Base-by-base conservation (phyloP, 1,284 basidiomycete genomes). In the Ustilago trichophora region DNA sequence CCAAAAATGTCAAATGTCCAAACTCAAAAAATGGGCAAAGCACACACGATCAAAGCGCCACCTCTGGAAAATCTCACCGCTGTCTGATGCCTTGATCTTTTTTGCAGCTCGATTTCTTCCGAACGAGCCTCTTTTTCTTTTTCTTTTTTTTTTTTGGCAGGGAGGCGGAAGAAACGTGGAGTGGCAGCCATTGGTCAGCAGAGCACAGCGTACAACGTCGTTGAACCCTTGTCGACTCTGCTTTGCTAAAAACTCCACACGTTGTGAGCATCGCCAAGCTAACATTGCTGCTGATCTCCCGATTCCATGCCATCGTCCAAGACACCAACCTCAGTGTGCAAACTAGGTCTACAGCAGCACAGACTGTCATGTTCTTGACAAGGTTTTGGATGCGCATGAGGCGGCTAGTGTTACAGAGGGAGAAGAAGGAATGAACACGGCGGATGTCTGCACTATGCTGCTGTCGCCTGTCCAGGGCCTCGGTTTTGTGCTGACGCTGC, bases 181-280 rank as follows among this genome's bases (percentile, higher is more conserved):
- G 7, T 29, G 27, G 27, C 27, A 7, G 27, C 13, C 27, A 53
- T 60, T 60, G 57, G 57, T 60, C 57, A 60, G 57, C 57, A 49
- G 41, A 34, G 29, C 19, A 29, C 13, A 29, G 27, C 27, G 13
- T 29, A n/a, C n/a, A n/a, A n/a, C n/a, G n/a, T 13, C 42, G 19
- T 24, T 24, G 25, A 22, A 57, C 54, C 54, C 47, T 57, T 21
- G 37, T 33, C 19, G 15, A 12, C n/a, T 25, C 22, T 35, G 42
- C 43, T 52, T 58, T 42, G 38, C 26, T 43, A 41, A 51, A 44
- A 36, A 41, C 45, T 59, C 49, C 49, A 54, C 46, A 45, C 53
- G 21, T 15, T 51, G 48, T 47, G 25, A 51, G 48, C 7, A 26
- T 6, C 9, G 13, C 12, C 6, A n/a, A 9, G 19, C 52, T 47